A percentile compares a stretch with the other conserved stretches of the same genome.
Evolutionary conservation across 192 early-diverging fungal species (phyloP).

Genomic region (Rhizoclosmatium globosum): DNA sequence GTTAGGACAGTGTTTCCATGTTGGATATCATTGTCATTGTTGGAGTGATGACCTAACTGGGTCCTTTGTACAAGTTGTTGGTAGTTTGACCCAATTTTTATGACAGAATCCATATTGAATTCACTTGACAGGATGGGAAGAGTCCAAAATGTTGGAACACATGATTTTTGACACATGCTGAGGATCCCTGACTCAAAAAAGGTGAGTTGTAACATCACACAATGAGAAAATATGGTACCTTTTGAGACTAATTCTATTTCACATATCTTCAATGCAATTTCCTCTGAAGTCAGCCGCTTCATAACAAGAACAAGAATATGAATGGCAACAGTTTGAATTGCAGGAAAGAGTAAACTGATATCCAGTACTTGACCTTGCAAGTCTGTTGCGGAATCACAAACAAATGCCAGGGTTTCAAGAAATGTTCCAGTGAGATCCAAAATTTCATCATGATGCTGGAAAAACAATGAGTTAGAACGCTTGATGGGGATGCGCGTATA

Average conservation of each 20-base stretch:
- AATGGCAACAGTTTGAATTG: not conserved
- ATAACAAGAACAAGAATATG: not conserved
- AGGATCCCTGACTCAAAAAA: not conserved
- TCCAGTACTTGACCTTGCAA: not conserved
- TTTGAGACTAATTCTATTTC: not conserved
- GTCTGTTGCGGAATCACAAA: not conserved
- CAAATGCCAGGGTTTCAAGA: not conserved
- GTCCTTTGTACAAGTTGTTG: not conserved
- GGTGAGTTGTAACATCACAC: not conserved
- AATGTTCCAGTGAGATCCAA: not conserved
- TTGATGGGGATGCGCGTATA: not conserved
- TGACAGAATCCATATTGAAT: not conserved
- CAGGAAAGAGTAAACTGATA: not conserved
- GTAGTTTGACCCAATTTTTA: not conserved
- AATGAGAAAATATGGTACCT: not conserved
- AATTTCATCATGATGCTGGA: not conserved
- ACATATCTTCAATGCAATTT: not conserved
- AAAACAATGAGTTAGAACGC: not conserved
- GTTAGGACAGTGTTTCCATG: not conserved
- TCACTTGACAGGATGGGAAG: not conserved
- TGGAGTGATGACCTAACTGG: not conserved
- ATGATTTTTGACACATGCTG: not conserved
- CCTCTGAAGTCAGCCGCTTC: not conserved
- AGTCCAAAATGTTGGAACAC: not conserved
- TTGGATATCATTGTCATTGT: not conserved